Evolutionary conservation across 768 basidiomycete genomes (phyloP).

Genomic region (Clitopilus passeckerianus): DNA sequence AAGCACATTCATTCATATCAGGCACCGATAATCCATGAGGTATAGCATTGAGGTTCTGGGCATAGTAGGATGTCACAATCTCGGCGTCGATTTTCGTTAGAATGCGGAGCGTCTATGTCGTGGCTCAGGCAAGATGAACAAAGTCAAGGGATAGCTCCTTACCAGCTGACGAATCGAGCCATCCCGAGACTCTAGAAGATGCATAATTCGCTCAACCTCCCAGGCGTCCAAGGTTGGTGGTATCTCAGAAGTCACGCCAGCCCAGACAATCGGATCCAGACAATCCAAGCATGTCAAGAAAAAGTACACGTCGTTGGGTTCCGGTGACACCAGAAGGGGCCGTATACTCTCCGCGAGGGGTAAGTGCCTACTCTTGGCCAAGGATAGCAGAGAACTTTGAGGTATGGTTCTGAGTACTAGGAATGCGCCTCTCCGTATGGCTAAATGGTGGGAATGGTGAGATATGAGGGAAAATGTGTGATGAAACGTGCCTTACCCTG

Average conservation of each 20-base stretch:
- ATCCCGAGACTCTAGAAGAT: slow-evolving; percentile 59
- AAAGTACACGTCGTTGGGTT: slow-evolving; percentile 58
- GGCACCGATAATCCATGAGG: slow-evolving; percentile 23
- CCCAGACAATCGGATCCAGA: slow-evolving; percentile 60
- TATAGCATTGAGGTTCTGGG: slow-evolving; percentile 33
- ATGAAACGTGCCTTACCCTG: background rate
- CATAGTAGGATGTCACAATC: slow-evolving; percentile 55
- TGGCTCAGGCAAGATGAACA: background rate
- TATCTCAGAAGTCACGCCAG: slow-evolving; percentile 49
- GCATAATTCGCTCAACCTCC: slow-evolving; percentile 74
- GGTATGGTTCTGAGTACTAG: slow-evolving; percentile 23
- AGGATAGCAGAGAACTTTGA: slow-evolving; percentile 20
- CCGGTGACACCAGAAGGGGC: slow-evolving; percentile 48
- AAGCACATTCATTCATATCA: slow-evolving; percentile 36
- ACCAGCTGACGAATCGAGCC: slow-evolving; percentile 55
- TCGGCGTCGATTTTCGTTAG: slow-evolving; percentile 51
- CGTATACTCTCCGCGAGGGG: slow-evolving; percentile 45
- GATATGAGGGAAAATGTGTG: background rate
- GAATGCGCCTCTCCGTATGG: slow-evolving; percentile 32
- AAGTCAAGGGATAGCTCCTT: background rate
- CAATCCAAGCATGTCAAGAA: slow-evolving; percentile 63
- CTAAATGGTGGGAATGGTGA: slow-evolving; percentile 13
- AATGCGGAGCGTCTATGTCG: slow-evolving; percentile 54
- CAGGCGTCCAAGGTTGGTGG: slow-evolving; percentile 57
- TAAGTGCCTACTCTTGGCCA: slow-evolving; percentile 15